Percentiles rank a stretch among this genome's conserved stretches.
Evolutionary conservation across 2,329 filamentous ascomycete species (phyloP).

Genomic region (Falciphora oryzae): DNA sequence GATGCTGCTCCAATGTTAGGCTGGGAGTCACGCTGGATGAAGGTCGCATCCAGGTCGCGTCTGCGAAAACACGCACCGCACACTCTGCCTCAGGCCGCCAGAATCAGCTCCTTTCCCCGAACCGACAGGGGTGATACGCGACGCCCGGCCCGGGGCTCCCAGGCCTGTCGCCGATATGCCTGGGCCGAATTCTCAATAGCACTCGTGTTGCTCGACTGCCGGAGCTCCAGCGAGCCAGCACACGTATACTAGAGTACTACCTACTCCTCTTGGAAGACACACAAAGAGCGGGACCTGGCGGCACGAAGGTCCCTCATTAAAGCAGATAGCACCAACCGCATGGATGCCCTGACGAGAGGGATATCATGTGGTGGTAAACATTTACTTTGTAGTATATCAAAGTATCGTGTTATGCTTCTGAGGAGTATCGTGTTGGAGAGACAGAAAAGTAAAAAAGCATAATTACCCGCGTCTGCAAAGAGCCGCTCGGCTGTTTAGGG

Average conservation of each 20-base stretch:
- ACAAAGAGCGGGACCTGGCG: not conserved
- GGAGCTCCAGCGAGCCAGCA: not conserved
- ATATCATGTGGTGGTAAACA: not conserved
- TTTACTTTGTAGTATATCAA: not conserved
- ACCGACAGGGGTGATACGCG: not conserved
- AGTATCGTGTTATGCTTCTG: too few species aligned
- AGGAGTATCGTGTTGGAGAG: too few species aligned
- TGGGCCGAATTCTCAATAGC: not conserved
- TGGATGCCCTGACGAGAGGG: not conserved
- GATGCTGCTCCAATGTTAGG: not conserved
- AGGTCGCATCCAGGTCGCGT: not conserved
- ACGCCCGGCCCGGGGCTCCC: not conserved
- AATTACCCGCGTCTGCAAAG: not conserved
- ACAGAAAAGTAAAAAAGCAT: not conserved
- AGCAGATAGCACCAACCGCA: not conserved
- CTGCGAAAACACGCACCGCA: not conserved
- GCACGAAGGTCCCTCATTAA: not conserved
- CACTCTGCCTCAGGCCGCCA: not conserved
- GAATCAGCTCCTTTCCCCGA: too few species aligned
- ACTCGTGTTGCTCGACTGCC: not conserved
- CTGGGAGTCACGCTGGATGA: not conserved
- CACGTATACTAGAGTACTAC: too few species aligned
- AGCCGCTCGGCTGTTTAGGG: not conserved
- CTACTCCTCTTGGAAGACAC: not conserved
- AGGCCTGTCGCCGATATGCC: not conserved